These are phyloP conservation scores for Epithele typhae DNA, from an alignment of 768 basidiomycete species.

Conservation along the genomic window DNA sequence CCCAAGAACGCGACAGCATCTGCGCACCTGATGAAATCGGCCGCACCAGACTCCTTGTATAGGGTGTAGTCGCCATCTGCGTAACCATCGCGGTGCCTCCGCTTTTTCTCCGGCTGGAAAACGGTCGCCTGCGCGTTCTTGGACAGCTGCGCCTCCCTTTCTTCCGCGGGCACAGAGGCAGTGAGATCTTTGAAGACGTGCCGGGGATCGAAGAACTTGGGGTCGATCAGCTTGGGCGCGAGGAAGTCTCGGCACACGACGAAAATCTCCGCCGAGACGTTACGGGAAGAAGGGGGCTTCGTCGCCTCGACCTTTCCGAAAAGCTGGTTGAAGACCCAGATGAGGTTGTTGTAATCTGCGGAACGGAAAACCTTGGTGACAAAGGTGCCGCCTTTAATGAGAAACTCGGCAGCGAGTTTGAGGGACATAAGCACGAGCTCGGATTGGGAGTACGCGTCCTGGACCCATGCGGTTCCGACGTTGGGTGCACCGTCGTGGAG, in stretches of 20 bases:
- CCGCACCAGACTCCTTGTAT: slow-evolving; percentile 67
- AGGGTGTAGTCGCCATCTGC: slow-evolving; percentile 91
- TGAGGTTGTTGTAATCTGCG: slow-evolving; percentile 95
- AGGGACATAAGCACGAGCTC: slow-evolving; percentile 95
- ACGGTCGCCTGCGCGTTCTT: slow-evolving; percentile 83
- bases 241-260: slow-evolving; percentile 95
- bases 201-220: slow-evolving; percentile 95
- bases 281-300: slow-evolving; percentile 96
- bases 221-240: slow-evolving; percentile 93
- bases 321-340: slow-evolving; percentile 98
- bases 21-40: slow-evolving; percentile 60
- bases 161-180: slow-evolving; percentile 37
- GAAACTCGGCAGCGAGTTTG: slow-evolving; percentile 93
- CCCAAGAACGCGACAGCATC: slow-evolving; percentile 85
- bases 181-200: slow-evolving; percentile 95
- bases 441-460: slow-evolving; percentile 96
- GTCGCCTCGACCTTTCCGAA: slow-evolving; percentile 97
- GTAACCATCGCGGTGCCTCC: slow-evolving; percentile 90
- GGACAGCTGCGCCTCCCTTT: slow-evolving; percentile 50
- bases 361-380: slow-evolving; percentile 98
- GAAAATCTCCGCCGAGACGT: slow-evolving; percentile 99
- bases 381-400: slow-evolving; percentile 90
- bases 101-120: slow-evolving; percentile 96
- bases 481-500: slow-evolving; percentile 99
- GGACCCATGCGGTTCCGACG: slow-evolving; percentile 98